Evolutionary conservation across 768 basidiomycete species (phyloP).

Genomic region (Termitomyces sp.): DNA sequence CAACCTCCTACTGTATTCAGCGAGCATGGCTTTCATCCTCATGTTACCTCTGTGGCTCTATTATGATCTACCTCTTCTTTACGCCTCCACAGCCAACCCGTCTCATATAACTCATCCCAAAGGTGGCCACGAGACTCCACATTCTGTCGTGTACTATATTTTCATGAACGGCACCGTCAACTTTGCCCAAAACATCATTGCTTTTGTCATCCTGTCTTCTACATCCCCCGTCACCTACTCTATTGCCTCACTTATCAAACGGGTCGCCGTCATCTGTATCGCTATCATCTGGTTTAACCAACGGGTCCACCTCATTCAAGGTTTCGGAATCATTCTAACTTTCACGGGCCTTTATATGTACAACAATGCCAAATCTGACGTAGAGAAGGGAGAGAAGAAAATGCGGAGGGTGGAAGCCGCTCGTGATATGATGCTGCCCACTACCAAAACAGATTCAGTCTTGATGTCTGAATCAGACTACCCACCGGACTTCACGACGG

Average conservation of each 20-base stretch:
- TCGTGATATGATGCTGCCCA: slow-evolving; percentile 65
- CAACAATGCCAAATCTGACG: slow-evolving; percentile 89
- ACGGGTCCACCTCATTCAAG: slow-evolving; percentile 79
- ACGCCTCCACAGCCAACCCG: slow-evolving; percentile 40
- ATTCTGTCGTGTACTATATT: slow-evolving; percentile 77
- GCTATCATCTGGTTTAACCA: slow-evolving; percentile 98
- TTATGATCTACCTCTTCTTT: slow-evolving; percentile 73
- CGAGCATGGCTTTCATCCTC: slow-evolving; percentile 87
- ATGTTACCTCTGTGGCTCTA: slow-evolving; percentile 97
- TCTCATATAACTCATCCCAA: slow-evolving; percentile 41
- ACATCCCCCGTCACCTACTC: slow-evolving; percentile 99
- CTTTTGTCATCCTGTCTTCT: slow-evolving; percentile 92
- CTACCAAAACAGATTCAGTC: slow-evolving; percentile 56
- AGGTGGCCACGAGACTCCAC: slow-evolving; percentile 44
- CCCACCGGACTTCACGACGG: slow-evolving; percentile 27
- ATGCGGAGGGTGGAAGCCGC: slow-evolving; percentile 74
- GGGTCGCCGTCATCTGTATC: slow-evolving; percentile 96
- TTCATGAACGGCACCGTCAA: slow-evolving; percentile 94
- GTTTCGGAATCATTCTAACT: slow-evolving; percentile 84
- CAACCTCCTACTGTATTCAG: slow-evolving; percentile 93
- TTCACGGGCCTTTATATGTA: slow-evolving; percentile 94
- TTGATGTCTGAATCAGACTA: slow-evolving; percentile 42
- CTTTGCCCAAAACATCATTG: slow-evolving; percentile 96
- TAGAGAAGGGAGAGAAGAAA: slow-evolving; percentile 90
- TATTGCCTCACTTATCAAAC: slow-evolving; percentile 96